Evolutionary conservation across 140 eudicot species (phyloP).

Genomic region (Cichorium intybus): DNA sequence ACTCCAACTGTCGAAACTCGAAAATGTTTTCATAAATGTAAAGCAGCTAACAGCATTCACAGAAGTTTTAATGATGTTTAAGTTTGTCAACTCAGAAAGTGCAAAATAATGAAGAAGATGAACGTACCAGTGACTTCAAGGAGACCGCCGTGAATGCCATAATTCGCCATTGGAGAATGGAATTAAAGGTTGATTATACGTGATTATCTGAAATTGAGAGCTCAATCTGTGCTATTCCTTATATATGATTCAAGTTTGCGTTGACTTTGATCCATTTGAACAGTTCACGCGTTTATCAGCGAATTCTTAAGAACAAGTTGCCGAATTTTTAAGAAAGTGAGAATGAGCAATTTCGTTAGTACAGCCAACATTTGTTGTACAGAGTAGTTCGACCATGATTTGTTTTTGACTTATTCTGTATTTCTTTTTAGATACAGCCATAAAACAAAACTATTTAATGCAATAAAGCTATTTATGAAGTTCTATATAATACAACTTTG

Average conservation of each 20-base stretch:
- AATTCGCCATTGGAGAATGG: slow-evolving; percentile 37
- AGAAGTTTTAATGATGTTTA: not conserved
- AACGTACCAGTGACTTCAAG: slow-evolving; percentile 83
- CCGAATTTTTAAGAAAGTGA: not conserved
- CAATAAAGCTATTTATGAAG: too few species aligned
- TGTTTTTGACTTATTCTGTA: not conserved
- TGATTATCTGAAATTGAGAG: not conserved
- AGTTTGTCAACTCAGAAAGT: not conserved
- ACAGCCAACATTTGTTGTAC: not conserved
- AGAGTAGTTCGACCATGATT: not conserved
- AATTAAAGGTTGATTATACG: not conserved
- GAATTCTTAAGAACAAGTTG: slow-evolving; percentile 8
- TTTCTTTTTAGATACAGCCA: too few species aligned
- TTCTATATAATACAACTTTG: too few species aligned
- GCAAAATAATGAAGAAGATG: not conserved
- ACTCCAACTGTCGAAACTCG: too few species aligned
- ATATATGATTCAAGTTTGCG: not conserved
- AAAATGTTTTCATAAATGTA: not conserved
- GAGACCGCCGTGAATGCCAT: slow-evolving; percentile 67
- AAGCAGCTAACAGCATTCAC: too few species aligned
- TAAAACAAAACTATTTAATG: too few species aligned
- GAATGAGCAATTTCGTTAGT: not conserved
- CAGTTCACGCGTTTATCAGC: slow-evolving; percentile 11
- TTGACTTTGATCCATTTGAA: slow-evolving; percentile 24
- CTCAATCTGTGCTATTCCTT: slow-evolving; percentile 4